Percentiles rank a stretch among this genome's conserved stretches.
phyloP scores from a whole-genome alignment of 495 filamentous ascomycete genomes.

The Neurospora cerealis region DNA sequence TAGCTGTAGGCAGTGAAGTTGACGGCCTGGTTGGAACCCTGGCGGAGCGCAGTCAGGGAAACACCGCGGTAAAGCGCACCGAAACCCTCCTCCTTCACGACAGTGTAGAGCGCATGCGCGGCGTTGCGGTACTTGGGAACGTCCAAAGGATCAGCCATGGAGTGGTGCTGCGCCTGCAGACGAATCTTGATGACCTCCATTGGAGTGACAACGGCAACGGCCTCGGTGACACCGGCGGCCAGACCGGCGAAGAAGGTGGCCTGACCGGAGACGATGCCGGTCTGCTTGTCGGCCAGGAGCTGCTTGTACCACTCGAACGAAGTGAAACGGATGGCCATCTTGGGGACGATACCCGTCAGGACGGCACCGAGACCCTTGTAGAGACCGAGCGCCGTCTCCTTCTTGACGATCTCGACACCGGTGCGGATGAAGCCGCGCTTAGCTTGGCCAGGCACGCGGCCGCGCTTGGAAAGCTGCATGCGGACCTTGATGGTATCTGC shows the following conservation, averaged over 20 bases:
- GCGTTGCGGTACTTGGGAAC: constrained; percentile 95
- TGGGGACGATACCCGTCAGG: constrained; percentile 91
- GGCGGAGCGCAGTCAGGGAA: constrained; percentile 81
- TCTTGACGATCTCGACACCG: constrained; percentile 74
- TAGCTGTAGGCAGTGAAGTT: constrained; percentile 99
- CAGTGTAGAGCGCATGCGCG: constrained; percentile 88
- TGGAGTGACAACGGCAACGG: constrained; percentile 88
- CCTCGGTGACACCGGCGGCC: constrained; percentile 87
- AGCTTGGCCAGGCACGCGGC: constrained; percentile 69
- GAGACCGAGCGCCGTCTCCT: constrained; percentile 82
- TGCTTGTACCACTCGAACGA: constrained; percentile 95
- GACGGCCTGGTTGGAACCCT: constrained; percentile 94
- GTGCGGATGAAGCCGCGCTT: constrained; percentile 82
- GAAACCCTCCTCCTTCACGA: constrained; percentile 82
- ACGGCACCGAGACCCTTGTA: constrained; percentile 98
- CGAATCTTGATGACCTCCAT: constrained; percentile 99
- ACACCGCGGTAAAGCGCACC: constrained; percentile 86
- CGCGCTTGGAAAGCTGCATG: constrained; percentile 93
- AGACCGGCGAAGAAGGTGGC: constrained; percentile 87
- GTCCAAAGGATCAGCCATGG: constrained; percentile 82
- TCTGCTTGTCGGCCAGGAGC: constrained; percentile 59
- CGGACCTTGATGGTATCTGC: constrained; percentile 96
- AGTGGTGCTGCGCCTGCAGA: constrained; percentile 94
- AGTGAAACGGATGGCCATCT: constrained; percentile 99
- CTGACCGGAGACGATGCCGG: constrained; percentile 58